These are phyloP conservation scores for Aquilaria sinensis DNA, from an alignment of 345 rosid species.

Conservation along the genomic window DNA sequence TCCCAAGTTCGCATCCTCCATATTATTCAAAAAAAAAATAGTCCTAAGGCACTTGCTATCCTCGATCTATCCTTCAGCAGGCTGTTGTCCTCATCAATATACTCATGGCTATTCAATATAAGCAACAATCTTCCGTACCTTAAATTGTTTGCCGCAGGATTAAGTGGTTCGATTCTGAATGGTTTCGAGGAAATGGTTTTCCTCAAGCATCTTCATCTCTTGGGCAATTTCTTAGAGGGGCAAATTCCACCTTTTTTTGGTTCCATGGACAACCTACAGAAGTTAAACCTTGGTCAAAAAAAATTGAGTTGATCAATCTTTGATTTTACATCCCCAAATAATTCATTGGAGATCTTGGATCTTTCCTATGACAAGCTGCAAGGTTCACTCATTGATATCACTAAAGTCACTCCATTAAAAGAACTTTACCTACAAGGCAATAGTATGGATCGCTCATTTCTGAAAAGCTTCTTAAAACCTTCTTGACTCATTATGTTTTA, in stretches of 20 bases:
- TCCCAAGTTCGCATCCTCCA: not conserved
- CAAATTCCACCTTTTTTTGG: not conserved
- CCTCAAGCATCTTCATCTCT: not conserved
- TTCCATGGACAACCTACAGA: not conserved
- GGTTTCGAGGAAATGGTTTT: not conserved
- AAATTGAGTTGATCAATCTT: not conserved
- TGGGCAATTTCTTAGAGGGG: too few relatives aligned
- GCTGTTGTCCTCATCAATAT: too few relatives aligned
- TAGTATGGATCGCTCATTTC: not conserved
- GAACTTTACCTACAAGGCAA: not conserved
- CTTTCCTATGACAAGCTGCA: not conserved
- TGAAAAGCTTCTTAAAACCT: too few relatives aligned
- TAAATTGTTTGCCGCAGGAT: too few relatives aligned
- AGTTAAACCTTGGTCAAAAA: not conserved
- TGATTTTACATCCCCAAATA: not conserved
- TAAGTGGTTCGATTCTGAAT: not conserved
- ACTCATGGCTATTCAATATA: too few relatives aligned
- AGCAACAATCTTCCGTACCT: too few relatives aligned
- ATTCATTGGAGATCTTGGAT: not conserved
- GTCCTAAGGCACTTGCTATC: too few relatives aligned
- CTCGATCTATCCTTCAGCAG: too few relatives aligned
- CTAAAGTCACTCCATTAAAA: not conserved
- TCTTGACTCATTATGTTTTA: not conserved
- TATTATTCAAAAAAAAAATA: too few relatives aligned
- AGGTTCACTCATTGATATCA: not conserved